Conservation (phyloP, 1,139 yeast species). For the Suhomyces coccinellae region DNA sequence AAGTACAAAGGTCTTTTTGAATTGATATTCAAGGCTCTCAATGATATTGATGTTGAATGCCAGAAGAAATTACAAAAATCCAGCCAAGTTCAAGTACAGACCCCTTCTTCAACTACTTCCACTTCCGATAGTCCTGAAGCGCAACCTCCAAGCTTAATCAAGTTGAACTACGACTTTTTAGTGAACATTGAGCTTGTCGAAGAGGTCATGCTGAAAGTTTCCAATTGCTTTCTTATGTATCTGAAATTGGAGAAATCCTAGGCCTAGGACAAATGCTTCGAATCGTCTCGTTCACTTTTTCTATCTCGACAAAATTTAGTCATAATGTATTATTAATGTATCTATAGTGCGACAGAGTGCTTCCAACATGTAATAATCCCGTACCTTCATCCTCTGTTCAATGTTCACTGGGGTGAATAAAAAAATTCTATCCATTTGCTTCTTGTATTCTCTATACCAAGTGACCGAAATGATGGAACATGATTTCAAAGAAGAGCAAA, state of each 20-base stretch:
- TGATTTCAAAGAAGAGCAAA: neutral
- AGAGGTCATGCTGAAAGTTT: constrained; percentile 18
- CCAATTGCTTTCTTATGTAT: constrained; percentile 12
- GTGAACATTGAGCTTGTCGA: constrained; percentile 21
- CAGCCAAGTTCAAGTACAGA: constrained; percentile 13
- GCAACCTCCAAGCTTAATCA: constrained; percentile 20
- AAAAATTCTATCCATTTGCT: neutral
- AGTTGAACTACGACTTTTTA: constrained; percentile 45
- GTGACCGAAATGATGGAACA: neutral
- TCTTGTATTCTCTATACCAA: neutral
- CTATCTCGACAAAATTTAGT: neutral
- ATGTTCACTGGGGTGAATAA: neutral
- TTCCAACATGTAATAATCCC: neutral
- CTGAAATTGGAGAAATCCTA: constrained; percentile 6
- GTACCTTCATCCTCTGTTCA: neutral
- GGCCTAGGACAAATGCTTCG: neutral
- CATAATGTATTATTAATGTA: constrained; percentile 8
- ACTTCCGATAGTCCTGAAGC: constrained; percentile 7
- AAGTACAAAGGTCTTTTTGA: constrained; percentile 45
- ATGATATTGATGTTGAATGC: constrained; percentile 25
- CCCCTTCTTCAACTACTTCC: constrained; percentile 15
- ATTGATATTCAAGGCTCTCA: constrained; percentile 36
- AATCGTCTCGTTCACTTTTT: neutral
- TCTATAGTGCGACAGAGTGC: constrained; percentile 1
- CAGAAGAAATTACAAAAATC: constrained; percentile 12